Percentiles rank a stretch among this genome's conserved stretches.
Evolutionary conservation across 768 basidiomycete species (phyloP).

Genomic region (Artomyces pyxidatus): DNA sequence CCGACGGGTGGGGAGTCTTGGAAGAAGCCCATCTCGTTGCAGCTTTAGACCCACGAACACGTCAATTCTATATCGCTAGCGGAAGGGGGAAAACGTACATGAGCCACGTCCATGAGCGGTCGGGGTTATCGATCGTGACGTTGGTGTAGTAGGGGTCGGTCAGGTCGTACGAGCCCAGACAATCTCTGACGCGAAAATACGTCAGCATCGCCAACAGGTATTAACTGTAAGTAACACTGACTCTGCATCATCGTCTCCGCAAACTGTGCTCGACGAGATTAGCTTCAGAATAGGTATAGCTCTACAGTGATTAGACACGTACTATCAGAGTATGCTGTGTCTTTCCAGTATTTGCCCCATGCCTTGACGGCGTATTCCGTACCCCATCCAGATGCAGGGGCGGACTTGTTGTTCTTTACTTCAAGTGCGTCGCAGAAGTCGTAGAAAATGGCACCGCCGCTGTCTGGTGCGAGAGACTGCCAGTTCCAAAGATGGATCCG

Average conservation of each 20-base stretch:
- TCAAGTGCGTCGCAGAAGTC: conserved; percentile 65
- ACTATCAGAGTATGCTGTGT: conserved; percentile 36
- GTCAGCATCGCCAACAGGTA: not conserved
- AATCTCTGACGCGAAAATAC: conserved; percentile 19
- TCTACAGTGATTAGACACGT: conserved; percentile 18
- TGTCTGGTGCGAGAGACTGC: conserved; percentile 50
- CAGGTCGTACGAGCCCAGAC: conserved; percentile 35
- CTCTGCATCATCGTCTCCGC: conserved; percentile 30
- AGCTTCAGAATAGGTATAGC: not conserved
- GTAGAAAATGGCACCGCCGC: conserved; percentile 46
- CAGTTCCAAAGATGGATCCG: conserved; percentile 56
- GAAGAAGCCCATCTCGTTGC: conserved; percentile 57
- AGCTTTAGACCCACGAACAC: conserved; percentile 38
- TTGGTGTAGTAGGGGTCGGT: conserved; percentile 41
- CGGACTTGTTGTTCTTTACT: conserved; percentile 46
- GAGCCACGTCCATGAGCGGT: conserved; percentile 67
- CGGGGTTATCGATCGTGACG: conserved; percentile 43
- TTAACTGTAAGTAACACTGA: not conserved
- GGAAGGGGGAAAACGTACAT: conserved; percentile 48
- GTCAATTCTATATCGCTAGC: not conserved
- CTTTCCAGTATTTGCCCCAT: conserved; percentile 54
- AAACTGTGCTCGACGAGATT: conserved; percentile 39
- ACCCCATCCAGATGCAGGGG: conserved; percentile 51
- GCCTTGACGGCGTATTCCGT: conserved; percentile 49
- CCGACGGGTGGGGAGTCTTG: not conserved